Percentiles rank a stretch among this genome's conserved stretches.
These are phyloP conservation scores for Yamadazyma nakazawae DNA, from an alignment of 805 yeast genomes.

Conservation along the genomic window DNA sequence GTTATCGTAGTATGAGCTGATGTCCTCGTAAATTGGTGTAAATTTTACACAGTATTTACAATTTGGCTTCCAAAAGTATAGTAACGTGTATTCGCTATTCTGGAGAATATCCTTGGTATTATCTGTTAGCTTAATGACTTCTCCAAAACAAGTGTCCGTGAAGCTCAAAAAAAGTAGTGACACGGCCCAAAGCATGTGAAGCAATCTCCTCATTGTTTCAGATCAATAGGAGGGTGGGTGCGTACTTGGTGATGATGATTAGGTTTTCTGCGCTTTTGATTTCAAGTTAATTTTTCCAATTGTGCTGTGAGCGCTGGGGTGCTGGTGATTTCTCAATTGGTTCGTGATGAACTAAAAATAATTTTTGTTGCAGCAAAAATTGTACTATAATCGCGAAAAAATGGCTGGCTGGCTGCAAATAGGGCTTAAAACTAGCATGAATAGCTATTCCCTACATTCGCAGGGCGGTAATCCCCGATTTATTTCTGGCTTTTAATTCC, in stretches of 20 bases:
- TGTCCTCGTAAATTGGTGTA: constrained; percentile 31
- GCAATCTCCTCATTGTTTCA: not conserved
- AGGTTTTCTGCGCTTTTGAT: not conserved
- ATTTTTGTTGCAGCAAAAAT: not conserved
- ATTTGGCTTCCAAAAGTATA: constrained; percentile 44
- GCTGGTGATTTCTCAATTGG: not conserved
- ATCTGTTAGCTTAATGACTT: constrained; percentile 10
- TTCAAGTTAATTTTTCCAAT: not conserved
- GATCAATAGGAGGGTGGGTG: not conserved
- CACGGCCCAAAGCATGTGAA: not conserved
- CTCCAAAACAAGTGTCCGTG: not conserved
- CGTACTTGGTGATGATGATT: not conserved
- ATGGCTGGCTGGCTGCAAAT: constrained; percentile 8
- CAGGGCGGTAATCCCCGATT: not conserved
- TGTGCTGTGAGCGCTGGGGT: not conserved
- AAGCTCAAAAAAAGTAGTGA: not conserved
- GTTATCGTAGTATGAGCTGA: constrained; percentile 41
- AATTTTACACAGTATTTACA: constrained; percentile 35
- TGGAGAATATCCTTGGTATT: constrained; percentile 13
- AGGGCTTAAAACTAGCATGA: not conserved
- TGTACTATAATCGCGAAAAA: not conserved
- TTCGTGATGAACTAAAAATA: not conserved
- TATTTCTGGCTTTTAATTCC: not conserved
- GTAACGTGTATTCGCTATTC: constrained; percentile 33
- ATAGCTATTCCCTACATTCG: not conserved